A percentile compares a stretch with the other conserved stretches of the same genome.
Conservation (phyloP, 106 monocot species). For the Dendrobium huoshanense region DNA sequence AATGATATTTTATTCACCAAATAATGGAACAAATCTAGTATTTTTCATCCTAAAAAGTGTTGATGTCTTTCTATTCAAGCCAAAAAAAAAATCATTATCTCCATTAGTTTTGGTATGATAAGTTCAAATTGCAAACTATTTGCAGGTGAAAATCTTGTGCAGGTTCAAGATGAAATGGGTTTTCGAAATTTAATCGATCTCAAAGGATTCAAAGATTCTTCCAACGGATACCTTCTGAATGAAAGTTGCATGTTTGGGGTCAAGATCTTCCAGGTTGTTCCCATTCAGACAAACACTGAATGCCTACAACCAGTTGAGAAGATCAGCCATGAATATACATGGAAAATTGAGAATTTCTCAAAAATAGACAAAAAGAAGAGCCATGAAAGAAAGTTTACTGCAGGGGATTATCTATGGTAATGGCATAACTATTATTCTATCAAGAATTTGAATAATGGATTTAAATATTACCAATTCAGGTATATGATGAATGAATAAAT, state of each 20-base stretch:
- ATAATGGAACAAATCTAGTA: too few species aligned
- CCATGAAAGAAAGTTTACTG: conserved; percentile 8
- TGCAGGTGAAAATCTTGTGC: conserved; percentile 5
- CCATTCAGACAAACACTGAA: conserved; percentile 1
- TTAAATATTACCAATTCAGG: too few species aligned
- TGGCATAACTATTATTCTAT: too few species aligned
- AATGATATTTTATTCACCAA: too few species aligned
- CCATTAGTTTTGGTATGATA: neutral
- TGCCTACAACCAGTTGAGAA: conserved; percentile 2
- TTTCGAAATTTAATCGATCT: neutral
- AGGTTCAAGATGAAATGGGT: conserved; percentile 7
- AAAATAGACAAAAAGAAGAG: neutral
- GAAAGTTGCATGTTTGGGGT: conserved; percentile 9
- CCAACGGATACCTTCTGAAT: neutral
- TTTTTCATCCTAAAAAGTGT: too few species aligned
- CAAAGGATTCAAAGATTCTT: neutral
- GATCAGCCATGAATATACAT: conserved; percentile 8
- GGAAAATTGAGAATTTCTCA: conserved; percentile 9
- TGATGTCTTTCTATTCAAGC: too few species aligned
- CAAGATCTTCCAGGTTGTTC: conserved; percentile 8
- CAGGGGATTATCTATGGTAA: conserved; percentile 1
- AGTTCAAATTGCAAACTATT: neutral
- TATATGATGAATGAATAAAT: too few species aligned
- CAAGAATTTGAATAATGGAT: too few species aligned
- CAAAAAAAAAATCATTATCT: neutral